A percentile compares a stretch with the other conserved stretches of the same genome.
phyloP scores from a whole-genome alignment of 208 protist species.

The Blastocrithidia nonstop region DNA sequence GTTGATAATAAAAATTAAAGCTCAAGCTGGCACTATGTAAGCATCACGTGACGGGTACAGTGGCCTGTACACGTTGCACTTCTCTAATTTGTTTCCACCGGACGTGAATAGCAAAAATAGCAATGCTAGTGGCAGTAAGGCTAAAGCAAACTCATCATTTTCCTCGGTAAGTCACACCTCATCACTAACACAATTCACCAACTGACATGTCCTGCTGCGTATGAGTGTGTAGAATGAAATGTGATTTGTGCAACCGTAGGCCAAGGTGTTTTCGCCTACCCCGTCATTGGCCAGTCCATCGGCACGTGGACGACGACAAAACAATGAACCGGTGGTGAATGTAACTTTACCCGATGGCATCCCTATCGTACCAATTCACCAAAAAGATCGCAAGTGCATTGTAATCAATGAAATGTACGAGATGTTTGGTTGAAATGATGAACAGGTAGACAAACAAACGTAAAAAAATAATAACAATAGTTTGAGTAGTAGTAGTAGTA shows the following conservation, averaged over 20 bases:
- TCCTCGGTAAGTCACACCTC: slow-evolving; percentile 6
- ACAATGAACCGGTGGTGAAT: slow-evolving; percentile 18
- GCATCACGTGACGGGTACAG: slow-evolving; percentile 41
- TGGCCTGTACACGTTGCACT: slow-evolving; percentile 73
- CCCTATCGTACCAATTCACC: slow-evolving; percentile 43
- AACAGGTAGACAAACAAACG: too few species aligned
- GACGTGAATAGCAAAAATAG: slow-evolving; percentile 6
- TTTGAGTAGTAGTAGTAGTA: too few species aligned
- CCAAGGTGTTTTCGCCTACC: slow-evolving; percentile 67
- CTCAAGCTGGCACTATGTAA: slow-evolving; percentile 16
- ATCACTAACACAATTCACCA: slow-evolving; percentile 39
- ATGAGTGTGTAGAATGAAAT: slow-evolving; percentile 67
- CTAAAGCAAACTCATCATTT: slow-evolving; percentile 5
- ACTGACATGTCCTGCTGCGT: slow-evolving; percentile 74
- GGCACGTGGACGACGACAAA: slow-evolving; percentile 35
- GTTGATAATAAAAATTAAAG: neutral
- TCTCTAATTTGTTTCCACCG: slow-evolving; percentile 40
- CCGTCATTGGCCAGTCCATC: slow-evolving; percentile 29
- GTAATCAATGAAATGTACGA: slow-evolving; percentile 41
- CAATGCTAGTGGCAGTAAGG: slow-evolving; percentile 8
- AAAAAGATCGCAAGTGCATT: slow-evolving; percentile 28
- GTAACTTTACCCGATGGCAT: slow-evolving; percentile 33
- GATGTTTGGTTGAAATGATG: too few species aligned
- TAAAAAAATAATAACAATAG: too few species aligned
- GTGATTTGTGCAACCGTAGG: slow-evolving; percentile 52